A percentile compares a stretch with the other conserved stretches of the same genome.
These are phyloP conservation scores for Waltergamsia citrina DNA, from an alignment of 2,329 filamentous ascomycete genomes.

Conservation along the genomic window DNA sequence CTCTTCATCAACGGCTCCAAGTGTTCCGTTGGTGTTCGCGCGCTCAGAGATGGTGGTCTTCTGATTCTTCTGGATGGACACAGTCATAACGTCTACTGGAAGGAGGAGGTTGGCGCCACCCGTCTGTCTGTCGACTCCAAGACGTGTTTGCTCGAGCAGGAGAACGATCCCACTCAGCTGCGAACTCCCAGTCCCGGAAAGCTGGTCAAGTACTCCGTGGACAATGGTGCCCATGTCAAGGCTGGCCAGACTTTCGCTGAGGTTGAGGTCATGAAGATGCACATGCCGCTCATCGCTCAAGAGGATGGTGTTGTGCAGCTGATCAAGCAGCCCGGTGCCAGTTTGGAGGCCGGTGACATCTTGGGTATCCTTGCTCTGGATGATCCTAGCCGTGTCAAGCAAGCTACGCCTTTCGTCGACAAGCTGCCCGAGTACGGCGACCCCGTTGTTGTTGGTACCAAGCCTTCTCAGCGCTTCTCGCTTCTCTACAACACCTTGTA, in stretches of 20 bases:
- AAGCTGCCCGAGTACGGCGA: slow-evolving; percentile 81
- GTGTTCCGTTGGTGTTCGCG: slow-evolving; percentile 84
- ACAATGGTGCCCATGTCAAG: slow-evolving; percentile 87
- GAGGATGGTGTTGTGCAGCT: slow-evolving; percentile 96
- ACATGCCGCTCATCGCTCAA: slow-evolving; percentile 93
- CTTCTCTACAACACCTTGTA: slow-evolving; percentile 68
- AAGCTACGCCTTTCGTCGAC: slow-evolving; percentile 86
- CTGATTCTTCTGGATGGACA: slow-evolving; percentile 83
- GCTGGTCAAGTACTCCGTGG: slow-evolving; percentile 94
- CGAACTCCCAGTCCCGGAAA: slow-evolving; percentile 93
- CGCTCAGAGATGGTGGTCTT: slow-evolving; percentile 87
- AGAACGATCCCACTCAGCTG: slow-evolving; percentile 97
- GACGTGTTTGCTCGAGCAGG: slow-evolving; percentile 94
- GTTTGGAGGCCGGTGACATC: slow-evolving; percentile 94
- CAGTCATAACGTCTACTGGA: slow-evolving; percentile 99
- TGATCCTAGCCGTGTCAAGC: slow-evolving; percentile 92
- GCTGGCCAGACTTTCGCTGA: slow-evolving; percentile 92
- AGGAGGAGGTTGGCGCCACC: slow-evolving; percentile 93
- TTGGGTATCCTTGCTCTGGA: slow-evolving; percentile 94
- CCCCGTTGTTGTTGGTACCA: slow-evolving; percentile 80
- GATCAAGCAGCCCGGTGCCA: slow-evolving; percentile 98
- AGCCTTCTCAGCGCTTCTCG: slow-evolving; percentile 81
- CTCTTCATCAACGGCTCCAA: slow-evolving; percentile 99
- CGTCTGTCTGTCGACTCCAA: slow-evolving; percentile 95
- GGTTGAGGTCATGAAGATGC: slow-evolving; percentile 99